phyloP scores from a whole-genome alignment of 169 alveolate species.

The Babesia bovis region DNA sequence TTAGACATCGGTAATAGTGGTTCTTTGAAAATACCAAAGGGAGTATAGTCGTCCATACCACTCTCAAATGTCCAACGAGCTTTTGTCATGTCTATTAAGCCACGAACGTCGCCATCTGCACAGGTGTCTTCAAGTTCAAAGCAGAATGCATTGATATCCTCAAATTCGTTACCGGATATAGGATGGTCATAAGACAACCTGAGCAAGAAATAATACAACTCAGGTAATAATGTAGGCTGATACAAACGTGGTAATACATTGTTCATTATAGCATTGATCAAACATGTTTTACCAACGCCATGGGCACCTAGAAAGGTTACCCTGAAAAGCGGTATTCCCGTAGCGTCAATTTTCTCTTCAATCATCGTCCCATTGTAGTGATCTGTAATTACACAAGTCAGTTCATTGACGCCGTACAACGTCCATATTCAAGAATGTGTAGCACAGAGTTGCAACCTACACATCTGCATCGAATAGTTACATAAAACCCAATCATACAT shows the following conservation, averaged over 20 bases:
- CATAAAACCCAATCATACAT: too few relatives aligned
- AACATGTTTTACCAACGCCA: conserved; percentile 58
- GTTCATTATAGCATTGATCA: conserved; percentile 62
- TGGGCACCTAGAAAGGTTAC: conserved; percentile 58
- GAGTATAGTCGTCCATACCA: conserved; percentile 50
- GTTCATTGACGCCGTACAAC: background rate
- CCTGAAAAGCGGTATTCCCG: conserved; percentile 61
- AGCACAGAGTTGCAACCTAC: background rate
- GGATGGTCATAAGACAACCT: conserved; percentile 48
- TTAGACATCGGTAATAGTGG: conserved; percentile 43
- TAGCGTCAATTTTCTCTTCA: conserved; percentile 51
- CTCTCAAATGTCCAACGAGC: conserved; percentile 37
- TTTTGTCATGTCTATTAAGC: conserved; percentile 49
- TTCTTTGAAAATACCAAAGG: conserved; percentile 52
- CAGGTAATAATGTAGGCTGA: conserved; percentile 45
- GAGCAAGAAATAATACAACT: conserved; percentile 60
- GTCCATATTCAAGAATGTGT: background rate
- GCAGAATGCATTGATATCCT: conserved; percentile 60
- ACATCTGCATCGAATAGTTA: background rate
- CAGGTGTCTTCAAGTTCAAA: conserved; percentile 67
- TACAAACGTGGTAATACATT: conserved; percentile 54
- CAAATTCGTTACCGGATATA: conserved; percentile 27
- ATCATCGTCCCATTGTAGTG: conserved; percentile 61
- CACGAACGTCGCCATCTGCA: conserved; percentile 41
- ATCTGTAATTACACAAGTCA: background rate